Conservation (phyloP, 305 asterid species). For the Fraxinus sp. region DNA sequence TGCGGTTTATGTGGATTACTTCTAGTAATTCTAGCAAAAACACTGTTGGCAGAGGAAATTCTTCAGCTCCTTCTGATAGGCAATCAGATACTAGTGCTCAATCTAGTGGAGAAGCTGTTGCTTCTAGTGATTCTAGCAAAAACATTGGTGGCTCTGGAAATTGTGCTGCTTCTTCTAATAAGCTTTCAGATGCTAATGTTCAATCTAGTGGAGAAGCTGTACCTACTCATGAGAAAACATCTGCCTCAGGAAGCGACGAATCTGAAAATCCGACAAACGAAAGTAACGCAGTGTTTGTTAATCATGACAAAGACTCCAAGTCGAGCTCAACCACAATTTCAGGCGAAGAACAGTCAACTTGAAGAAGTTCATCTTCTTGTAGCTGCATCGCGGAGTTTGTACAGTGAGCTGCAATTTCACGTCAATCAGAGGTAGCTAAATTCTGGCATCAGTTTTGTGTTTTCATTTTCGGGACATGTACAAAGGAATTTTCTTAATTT, state of each 20-base stretch:
- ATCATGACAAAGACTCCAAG: conserved; percentile 38
- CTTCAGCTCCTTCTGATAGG: conserved; percentile 33
- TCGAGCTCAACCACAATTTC: conserved; percentile 35
- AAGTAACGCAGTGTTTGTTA: conserved; percentile 36
- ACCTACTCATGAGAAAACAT: neutral
- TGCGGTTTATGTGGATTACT: conserved; percentile 67
- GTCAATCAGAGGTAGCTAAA: conserved; percentile 44
- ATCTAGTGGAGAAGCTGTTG: conserved; percentile 35
- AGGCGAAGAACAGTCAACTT: conserved; percentile 35
- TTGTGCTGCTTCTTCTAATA: neutral
- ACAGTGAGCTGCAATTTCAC: conserved; percentile 49
- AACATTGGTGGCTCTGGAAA: conserved; percentile 21
- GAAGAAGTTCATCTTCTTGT: conserved; percentile 30
- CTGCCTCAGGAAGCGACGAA: conserved; percentile 22
- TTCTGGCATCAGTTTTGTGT: conserved; percentile 40
- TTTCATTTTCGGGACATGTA: conserved; percentile 48
- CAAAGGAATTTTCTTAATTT: conserved; percentile 32
- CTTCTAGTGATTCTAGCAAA: conserved; percentile 28
- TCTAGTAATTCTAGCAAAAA: conserved; percentile 45
- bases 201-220: neutral
- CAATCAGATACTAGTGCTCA: conserved; percentile 33
- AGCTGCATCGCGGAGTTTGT: conserved; percentile 48
- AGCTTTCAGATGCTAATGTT: neutral
- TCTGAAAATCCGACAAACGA: conserved; percentile 26
- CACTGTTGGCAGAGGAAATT: conserved; percentile 36